phyloP scores from a whole-genome alignment of 306 rosid species.

The Bauhinia variegata region DNA sequence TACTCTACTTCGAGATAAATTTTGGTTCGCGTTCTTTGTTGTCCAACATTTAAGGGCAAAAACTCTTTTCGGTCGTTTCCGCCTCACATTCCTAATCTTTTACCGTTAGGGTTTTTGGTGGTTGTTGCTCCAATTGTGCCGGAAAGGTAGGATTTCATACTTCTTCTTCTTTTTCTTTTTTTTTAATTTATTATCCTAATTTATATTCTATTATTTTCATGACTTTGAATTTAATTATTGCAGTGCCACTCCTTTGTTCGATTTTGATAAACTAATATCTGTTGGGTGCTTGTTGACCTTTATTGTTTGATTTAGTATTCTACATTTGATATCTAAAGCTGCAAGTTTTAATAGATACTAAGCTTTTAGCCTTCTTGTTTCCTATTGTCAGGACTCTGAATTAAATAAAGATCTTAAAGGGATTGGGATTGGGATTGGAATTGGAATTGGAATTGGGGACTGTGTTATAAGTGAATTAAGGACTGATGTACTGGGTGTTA shows the following conservation, averaged over 20 bases:
- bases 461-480: conserved; percentile 22
- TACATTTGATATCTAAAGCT: background rate
- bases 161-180: background rate
- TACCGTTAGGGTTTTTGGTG: conserved; percentile 41
- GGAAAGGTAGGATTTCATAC: conserved; percentile 30
- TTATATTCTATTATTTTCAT: background rate
- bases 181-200: background rate
- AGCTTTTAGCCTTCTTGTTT: conserved; percentile 16
- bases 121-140: conserved; percentile 20
- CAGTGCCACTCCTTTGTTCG: background rate
- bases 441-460: conserved; percentile 43
- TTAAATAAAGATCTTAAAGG: conserved; percentile 14
- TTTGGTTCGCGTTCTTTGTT: background rate
- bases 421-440: conserved; percentile 64
- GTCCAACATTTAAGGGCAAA: background rate
- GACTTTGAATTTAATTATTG: background rate
- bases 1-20: conserved; percentile 20
- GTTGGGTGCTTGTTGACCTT: background rate
- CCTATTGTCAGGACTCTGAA: conserved; percentile 46
- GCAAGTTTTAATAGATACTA: background rate
- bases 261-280: background rate
- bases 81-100: background rate
- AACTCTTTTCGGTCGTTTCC: background rate
- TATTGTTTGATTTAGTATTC: background rate
- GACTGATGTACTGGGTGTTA: conserved; percentile 60